These are phyloP conservation scores for Biscogniauxia mediterranea DNA, from an alignment of 2,329 filamentous ascomycete species.

Conservation along the genomic window DNA sequence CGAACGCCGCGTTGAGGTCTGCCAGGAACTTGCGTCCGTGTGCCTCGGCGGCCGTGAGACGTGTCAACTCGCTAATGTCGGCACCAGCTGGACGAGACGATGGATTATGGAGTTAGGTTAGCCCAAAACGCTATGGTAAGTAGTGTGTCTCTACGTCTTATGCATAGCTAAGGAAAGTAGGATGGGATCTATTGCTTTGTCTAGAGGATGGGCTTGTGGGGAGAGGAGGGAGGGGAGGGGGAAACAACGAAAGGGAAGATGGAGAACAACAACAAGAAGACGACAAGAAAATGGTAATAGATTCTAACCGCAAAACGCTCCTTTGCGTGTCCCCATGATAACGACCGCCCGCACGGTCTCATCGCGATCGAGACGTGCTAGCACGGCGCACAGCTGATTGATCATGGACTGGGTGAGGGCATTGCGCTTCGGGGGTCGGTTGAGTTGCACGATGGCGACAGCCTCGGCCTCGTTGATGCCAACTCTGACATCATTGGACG, in stretches of 20 bases:
- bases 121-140: conserved; percentile 1
- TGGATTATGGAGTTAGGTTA: background rate
- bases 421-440: conserved; percentile 57
- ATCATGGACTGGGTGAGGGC: conserved; percentile 54
- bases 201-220: background rate
- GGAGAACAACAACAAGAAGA: background rate
- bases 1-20: conserved; percentile 40
- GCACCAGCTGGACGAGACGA: conserved; percentile 28
- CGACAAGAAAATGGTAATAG: background rate
- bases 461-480: conserved; percentile 37
- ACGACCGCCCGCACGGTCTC: conserved; percentile 36
- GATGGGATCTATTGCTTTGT: conserved; percentile 6
- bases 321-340: conserved; percentile 35
- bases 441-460: conserved; percentile 42
- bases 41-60: conserved; percentile 29
- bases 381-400: conserved; percentile 35
- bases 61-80: conserved; percentile 36
- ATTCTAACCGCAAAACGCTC: conserved; percentile 38
- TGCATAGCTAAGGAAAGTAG: conserved; percentile 3
- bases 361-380: conserved; percentile 29
- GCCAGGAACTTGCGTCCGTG: conserved; percentile 33
- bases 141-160: background rate
- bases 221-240: too few relatives aligned
- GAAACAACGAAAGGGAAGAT: too few relatives aligned
- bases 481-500: conserved; percentile 22